Evolutionary conservation across 495 filamentous ascomycete genomes (phyloP), one percentile per base, ranked within the genome.

Genomic region (Annulohypoxylon maeteangense): DNA sequence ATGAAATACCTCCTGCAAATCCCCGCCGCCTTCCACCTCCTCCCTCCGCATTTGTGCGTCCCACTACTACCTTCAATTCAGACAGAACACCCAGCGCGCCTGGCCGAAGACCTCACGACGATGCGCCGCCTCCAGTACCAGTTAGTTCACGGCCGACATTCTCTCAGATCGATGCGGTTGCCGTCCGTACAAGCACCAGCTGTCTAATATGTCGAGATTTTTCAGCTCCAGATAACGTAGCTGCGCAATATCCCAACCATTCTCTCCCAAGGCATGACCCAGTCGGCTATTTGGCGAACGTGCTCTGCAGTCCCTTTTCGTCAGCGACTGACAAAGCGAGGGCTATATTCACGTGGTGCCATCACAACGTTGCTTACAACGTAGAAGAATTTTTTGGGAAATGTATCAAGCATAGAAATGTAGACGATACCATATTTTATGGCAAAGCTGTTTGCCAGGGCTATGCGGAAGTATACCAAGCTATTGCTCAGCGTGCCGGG

Each of bases 301-400:
- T 90, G 57, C 86, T 98, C 23, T 95, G 92, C 53, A 78, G 84
- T 7, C 93, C 93, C 1, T 98, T 98, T 76, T 79, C 88, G 5
- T 95, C 92, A 1, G 70, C 78, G 0, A 97, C 94, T 2, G 95
- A 98, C 77, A 97, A 97, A 79, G 94, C 95, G 10, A 87, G 95
- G 14, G 91, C 86, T 7, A 91, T 99, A 64, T 99, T 99, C 78
- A 92, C 93, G 7, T 99, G 94, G 95, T 86, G 93, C 50, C 95
- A 98, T 78, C 90, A 99, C 79, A 98, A 98, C 74, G 88, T 99
- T 65, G 82, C 82, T 48, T 99, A 99, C 80, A 92, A 99, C 78
- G 84, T 87, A 4, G 80, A 88, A 36, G 84, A 87, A 44, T 95
- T 97, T 83, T 94, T 94, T 77, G 87, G 85, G 63, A 84, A 89